phyloP scores from a whole-genome alignment of 495 filamentous ascomycete species.

The Daldinia caldariorum region DNA sequence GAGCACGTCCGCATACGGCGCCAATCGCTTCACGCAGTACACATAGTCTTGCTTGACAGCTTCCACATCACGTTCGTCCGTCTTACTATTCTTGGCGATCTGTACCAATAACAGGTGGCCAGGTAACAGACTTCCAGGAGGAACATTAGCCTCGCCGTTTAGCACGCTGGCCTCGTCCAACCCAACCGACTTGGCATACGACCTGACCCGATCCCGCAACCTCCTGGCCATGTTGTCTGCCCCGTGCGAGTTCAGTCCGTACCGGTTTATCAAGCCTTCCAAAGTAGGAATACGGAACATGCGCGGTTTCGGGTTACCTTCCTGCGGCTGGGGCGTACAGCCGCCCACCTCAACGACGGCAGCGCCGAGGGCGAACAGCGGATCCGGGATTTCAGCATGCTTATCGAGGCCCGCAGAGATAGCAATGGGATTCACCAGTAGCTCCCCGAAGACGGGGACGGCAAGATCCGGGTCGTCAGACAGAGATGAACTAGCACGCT shows the following conservation, averaged over 20 bases:
- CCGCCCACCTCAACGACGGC: conserved; percentile 91
- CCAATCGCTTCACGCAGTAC: conserved; percentile 82
- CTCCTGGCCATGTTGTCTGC: conserved; percentile 85
- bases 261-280: conserved; percentile 91
- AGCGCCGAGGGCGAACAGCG: conserved; percentile 82
- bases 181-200: conserved; percentile 75
- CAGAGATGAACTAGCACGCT: conserved; percentile 59
- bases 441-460: conserved; percentile 78
- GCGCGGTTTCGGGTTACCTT: conserved; percentile 84
- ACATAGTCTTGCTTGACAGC: conserved; percentile 88
- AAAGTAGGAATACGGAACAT: conserved; percentile 86
- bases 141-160: conserved; percentile 69
- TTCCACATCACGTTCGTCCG: conserved; percentile 81
- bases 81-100: conserved; percentile 95
- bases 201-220: conserved; percentile 78
- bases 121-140: conserved; percentile 76
- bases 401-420: conserved; percentile 96
- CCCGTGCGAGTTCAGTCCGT: conserved; percentile 91
- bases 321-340: conserved; percentile 83
- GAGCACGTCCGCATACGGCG: conserved; percentile 87
- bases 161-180: conserved; percentile 77
- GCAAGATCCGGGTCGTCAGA: conserved; percentile 45
- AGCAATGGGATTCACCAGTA: conserved; percentile 83
- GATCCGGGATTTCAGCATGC: conserved; percentile 84
- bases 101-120: conserved; percentile 90